A percentile compares a stretch with the other conserved stretches of the same genome.
phyloP scores from a whole-genome alignment of 164 flowering plant species.

The Chimonanthus praecox region DNA sequence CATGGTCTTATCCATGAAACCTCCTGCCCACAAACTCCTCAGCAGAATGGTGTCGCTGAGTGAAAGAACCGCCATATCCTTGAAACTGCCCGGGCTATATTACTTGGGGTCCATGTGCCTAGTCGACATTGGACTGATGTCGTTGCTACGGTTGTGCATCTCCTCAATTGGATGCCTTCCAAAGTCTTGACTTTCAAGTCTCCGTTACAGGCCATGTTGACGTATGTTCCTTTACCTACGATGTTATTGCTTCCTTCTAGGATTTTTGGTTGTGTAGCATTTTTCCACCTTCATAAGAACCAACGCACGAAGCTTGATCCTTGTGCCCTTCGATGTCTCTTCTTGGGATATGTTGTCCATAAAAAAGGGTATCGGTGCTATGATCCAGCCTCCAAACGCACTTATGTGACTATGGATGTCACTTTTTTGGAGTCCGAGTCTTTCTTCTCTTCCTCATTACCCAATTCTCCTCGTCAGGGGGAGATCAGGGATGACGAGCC shows the following conservation, averaged over 20 bases:
- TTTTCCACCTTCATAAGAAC: not conserved
- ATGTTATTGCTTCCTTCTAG: not conserved
- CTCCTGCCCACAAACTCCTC: not conserved
- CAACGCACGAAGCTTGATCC: not conserved
- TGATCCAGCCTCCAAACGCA: not conserved
- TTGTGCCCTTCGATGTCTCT: not conserved
- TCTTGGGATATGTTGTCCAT: not conserved
- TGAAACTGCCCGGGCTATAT: not conserved
- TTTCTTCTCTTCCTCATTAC: not conserved
- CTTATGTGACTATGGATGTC: conserved; percentile 4
- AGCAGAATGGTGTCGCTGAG: not conserved
- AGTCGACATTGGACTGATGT: not conserved
- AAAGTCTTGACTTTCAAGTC: too few relatives aligned
- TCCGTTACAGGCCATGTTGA: too few relatives aligned
- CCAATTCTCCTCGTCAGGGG: too few relatives aligned
- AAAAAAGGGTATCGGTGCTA: conserved; percentile 6
- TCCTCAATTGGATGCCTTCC: too few relatives aligned
- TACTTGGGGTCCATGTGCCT: not conserved
- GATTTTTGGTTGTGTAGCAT: not conserved
- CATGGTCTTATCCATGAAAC: conserved; percentile 1
- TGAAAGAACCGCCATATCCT: not conserved
- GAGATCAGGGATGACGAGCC: too few relatives aligned
- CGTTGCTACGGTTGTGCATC: not conserved
- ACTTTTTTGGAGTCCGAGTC: not conserved
- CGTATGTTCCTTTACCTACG: too few relatives aligned